Evolutionary conservation across 2,329 filamentous ascomycete species (phyloP).

Genomic region (Diaporthe eres): DNA sequence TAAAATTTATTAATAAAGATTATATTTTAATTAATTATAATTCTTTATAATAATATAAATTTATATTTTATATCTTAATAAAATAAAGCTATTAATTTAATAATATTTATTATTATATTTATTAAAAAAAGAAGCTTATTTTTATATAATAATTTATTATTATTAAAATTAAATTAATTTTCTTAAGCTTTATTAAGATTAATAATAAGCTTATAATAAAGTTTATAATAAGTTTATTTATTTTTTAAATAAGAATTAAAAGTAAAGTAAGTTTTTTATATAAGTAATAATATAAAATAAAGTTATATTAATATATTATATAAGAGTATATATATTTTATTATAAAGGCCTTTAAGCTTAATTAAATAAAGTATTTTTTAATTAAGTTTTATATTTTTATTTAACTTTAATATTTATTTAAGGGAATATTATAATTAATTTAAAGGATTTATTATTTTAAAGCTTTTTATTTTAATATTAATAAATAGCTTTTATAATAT

Average conservation of each 20-base stretch:
- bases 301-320: constrained; percentile 4
- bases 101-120: background rate
- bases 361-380: background rate
- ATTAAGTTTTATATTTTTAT: background rate
- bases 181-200: background rate
- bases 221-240: background rate
- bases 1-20: background rate
- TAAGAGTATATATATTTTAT: background rate
- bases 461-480: too few relatives aligned
- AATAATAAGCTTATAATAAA: background rate
- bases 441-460: too few relatives aligned
- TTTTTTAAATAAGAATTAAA: background rate
- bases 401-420: background rate
- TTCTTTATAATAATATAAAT: too few relatives aligned
- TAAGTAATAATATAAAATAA: background rate
- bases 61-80: too few relatives aligned
- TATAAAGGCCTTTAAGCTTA: background rate
- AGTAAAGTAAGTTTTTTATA: background rate
- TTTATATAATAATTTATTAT: background rate
- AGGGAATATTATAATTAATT: background rate
- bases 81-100: background rate
- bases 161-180: background rate
- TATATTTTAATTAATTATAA: background rate
- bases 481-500: background rate
- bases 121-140: background rate